Evolutionary conservation across 1,284 basidiomycete species (phyloP).

Genomic region (Irpex sp.): DNA sequence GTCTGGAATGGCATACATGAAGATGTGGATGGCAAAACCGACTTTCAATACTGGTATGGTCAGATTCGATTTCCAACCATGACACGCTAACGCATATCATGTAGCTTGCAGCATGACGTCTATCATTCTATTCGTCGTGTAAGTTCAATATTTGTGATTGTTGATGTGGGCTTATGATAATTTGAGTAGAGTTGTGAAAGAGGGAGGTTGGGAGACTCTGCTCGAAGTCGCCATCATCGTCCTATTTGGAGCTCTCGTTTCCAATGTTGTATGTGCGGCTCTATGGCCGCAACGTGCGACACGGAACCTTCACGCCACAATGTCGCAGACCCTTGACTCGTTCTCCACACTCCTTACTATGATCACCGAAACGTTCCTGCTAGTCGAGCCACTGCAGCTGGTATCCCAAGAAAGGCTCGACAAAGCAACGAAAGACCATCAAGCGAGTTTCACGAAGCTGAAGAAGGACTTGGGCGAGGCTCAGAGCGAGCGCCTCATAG

Average conservation of each 20-base stretch:
- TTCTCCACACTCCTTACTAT: conserved; percentile 83
- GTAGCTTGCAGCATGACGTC: conserved; percentile 88
- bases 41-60: conserved; percentile 83
- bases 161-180: conserved; percentile 9
- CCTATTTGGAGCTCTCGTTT: conserved; percentile 69
- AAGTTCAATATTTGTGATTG: conserved; percentile 26
- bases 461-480: conserved; percentile 84
- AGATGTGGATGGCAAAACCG: conserved; percentile 87
- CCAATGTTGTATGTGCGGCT: conserved; percentile 80
- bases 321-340: conserved; percentile 83
- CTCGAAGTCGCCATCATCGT: conserved; percentile 78
- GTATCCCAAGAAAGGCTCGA: conserved; percentile 62
- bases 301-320: conserved; percentile 76
- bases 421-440: conserved; percentile 76
- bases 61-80: neutral
- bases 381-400: conserved; percentile 64
- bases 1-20: conserved; percentile 81
- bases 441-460: conserved; percentile 83
- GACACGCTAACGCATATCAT: neutral
- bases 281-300: conserved; percentile 88
- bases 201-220: conserved; percentile 78
- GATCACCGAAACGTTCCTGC: conserved; percentile 79
- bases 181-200: conserved; percentile 74
- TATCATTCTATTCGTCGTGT: conserved; percentile 86
- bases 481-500: conserved; percentile 71